Evolutionary conservation across 1,284 basidiomycete genomes (phyloP), one percentile per base, ranked within the genome.

Genomic region (Papiliotrema nemorosa): DNA sequence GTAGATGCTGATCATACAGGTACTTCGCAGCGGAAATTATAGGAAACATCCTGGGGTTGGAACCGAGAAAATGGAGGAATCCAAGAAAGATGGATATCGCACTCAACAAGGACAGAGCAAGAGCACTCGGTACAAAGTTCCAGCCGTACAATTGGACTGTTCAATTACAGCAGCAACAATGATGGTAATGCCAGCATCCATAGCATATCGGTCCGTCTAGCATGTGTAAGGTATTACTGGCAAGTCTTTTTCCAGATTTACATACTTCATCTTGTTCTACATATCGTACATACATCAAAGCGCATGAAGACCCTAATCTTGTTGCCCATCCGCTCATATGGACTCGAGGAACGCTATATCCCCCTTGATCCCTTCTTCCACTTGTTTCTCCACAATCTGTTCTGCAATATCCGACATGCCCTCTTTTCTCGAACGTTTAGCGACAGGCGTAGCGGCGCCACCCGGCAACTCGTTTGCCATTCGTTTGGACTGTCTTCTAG

Each of bases 11-110:
- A 16, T 40, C 9, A 14, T 46, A 35, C 26, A 93, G 90, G 54
- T 94, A 88, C 70, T 98, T 99, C 72, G 94, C 92, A 0, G 85
- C 83, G 5, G 94, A 98, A 72, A 92, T 98, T 60, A 85, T 99
- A 54, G 92, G 94, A 1, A 93, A 90, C 62, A 72, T 97, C 42
- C 76, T 98, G 45, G 90, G 91, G 12, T 67, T 96, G 37, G 91
- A 94, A 68, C 85, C 90, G n/a, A 79, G 88, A 49, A 78, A 80
- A 60, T 97, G 93, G 92, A 78, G 87, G 47, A 81, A 83, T 58
- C 92, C 94, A 1, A 81, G 81, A 58, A 79, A 80, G 55, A 76
- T 92, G 46, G 90, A 93, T 66, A 79, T 80, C 44, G 77, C 79
- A 50, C 77, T 81, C 57, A 86, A 91, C 63, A 82, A 81, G 58